Percentiles rank a stretch among this genome's conserved stretches.
phyloP scores from a whole-genome alignment of 2,329 filamentous ascomycete genomes.

The Sphaerostilbella broomeana region DNA sequence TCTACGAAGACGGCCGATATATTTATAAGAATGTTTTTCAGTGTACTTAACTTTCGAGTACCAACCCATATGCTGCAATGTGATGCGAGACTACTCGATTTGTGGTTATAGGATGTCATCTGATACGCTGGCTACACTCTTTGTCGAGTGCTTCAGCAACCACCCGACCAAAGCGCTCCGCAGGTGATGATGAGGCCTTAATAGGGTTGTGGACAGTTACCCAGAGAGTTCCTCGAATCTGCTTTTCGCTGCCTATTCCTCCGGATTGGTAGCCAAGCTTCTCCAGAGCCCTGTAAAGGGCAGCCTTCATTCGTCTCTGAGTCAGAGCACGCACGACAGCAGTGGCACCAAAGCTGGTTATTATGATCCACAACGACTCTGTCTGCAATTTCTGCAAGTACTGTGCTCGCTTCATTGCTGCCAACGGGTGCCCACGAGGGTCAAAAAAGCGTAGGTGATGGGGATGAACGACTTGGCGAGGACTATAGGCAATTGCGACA shows the following conservation, averaged over 20 bases:
- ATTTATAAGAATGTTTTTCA: too few species aligned
- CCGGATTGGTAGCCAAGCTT: slow-evolving; percentile 20
- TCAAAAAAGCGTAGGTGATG: slow-evolving; percentile 28
- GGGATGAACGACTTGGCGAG: slow-evolving; percentile 27
- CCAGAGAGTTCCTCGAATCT: slow-evolving; percentile 23
- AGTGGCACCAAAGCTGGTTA: slow-evolving; percentile 12
- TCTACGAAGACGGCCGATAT: too few species aligned
- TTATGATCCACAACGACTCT: slow-evolving; percentile 29
- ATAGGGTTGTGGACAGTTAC: slow-evolving; percentile 16
- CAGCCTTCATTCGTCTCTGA: slow-evolving; percentile 20
- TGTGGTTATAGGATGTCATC: neutral
- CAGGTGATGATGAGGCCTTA: slow-evolving; percentile 13
- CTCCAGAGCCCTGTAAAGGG: slow-evolving; percentile 23
- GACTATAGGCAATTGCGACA: slow-evolving; percentile 21
- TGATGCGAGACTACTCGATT: neutral
- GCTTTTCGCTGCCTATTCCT: slow-evolving; percentile 7
- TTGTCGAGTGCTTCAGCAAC: slow-evolving; percentile 16
- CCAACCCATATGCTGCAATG: neutral
- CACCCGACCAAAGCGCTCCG: slow-evolving; percentile 17
- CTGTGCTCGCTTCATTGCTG: slow-evolving; percentile 19
- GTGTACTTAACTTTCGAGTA: too few species aligned
- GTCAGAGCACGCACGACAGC: slow-evolving; percentile 23
- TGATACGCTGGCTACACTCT: slow-evolving; percentile 6
- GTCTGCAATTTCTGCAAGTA: slow-evolving; percentile 22
- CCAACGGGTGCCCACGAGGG: slow-evolving; percentile 27